A percentile compares a stretch with the other conserved stretches of the same genome.
Conservation (phyloP, 2,329 filamentous ascomycete species). For the Aspergillus puulaauensis region DNA sequence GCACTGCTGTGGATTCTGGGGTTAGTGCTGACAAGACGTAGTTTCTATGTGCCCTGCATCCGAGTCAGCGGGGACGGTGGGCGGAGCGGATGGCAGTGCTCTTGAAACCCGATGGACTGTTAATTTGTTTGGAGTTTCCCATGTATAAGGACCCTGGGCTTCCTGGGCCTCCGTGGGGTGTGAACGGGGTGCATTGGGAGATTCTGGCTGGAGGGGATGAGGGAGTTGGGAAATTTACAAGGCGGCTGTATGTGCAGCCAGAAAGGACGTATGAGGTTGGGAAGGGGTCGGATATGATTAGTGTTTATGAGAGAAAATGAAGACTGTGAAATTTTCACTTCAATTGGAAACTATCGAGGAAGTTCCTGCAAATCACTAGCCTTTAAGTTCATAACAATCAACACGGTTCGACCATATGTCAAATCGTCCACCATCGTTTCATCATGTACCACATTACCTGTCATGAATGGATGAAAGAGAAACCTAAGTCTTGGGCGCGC, state of each 20-base stretch:
- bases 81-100: slow-evolving; percentile 47
- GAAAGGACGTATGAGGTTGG: slow-evolving; percentile 32
- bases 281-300: slow-evolving; percentile 36
- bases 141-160: slow-evolving; percentile 37
- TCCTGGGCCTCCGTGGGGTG: slow-evolving; percentile 41
- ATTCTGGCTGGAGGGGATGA: slow-evolving; percentile 32
- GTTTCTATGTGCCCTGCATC: slow-evolving; percentile 65
- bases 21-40: slow-evolving; percentile 42
- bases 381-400: no score
- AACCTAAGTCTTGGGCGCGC: background rate
- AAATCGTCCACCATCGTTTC: background rate
- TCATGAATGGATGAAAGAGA: background rate
- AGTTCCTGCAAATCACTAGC: no score
- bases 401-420: no score
- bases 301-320: slow-evolving; percentile 24
- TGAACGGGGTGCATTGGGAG: slow-evolving; percentile 39
- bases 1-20: no score
- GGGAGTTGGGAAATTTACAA: slow-evolving; percentile 20
- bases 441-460: background rate
- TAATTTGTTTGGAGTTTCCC: slow-evolving; percentile 54
- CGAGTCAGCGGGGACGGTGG: slow-evolving; percentile 54
- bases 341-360: no score
- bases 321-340: background rate
- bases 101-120: background rate
- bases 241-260: slow-evolving; percentile 32